Evolutionary conservation across 2,329 filamentous ascomycete genomes (phyloP).

Genomic region (Nigrospora sphaerica): DNA sequence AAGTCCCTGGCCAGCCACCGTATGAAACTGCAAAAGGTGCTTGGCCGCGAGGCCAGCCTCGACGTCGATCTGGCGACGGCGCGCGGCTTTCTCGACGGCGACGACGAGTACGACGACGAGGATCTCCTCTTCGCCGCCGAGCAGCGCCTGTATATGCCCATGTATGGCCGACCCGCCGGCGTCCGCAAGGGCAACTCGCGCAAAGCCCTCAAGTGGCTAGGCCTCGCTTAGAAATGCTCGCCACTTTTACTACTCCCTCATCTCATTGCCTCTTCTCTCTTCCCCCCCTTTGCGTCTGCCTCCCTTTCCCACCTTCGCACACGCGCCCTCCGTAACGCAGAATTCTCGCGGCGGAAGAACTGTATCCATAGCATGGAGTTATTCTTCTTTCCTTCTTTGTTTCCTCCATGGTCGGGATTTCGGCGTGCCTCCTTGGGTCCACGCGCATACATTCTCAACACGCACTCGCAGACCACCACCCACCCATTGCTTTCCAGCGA

Average conservation of each 20-base stretch:
- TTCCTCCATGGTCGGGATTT: no score
- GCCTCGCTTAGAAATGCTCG: conserved; percentile 27
- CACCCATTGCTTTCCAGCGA: no score
- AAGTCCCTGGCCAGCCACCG: conserved; percentile 23
- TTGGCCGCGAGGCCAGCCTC: conserved; percentile 9
- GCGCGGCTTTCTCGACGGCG: background rate
- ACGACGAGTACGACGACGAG: conserved; percentile 24
- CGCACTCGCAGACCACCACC: no score
- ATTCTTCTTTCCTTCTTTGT: no score
- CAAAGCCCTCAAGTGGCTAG: conserved; percentile 48
- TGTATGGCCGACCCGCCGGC: conserved; percentile 30
- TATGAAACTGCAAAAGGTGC: conserved; percentile 17
- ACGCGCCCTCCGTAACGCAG: no score
- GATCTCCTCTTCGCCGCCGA: conserved; percentile 39
- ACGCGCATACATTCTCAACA: no score
- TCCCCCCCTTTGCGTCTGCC: no score
- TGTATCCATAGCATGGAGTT: no score
- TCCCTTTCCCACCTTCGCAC: no score
- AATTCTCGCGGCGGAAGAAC: no score
- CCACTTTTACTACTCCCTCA: background rate
- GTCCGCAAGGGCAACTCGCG: conserved; percentile 34
- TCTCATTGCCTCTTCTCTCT: no score
- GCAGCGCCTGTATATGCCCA: conserved; percentile 45
- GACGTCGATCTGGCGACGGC: background rate
- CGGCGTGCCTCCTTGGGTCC: no score